phyloP scores from a whole-genome alignment of 2,329 filamentous ascomycete genomes.

The Stagonosporopsis chrysanthemi region DNA sequence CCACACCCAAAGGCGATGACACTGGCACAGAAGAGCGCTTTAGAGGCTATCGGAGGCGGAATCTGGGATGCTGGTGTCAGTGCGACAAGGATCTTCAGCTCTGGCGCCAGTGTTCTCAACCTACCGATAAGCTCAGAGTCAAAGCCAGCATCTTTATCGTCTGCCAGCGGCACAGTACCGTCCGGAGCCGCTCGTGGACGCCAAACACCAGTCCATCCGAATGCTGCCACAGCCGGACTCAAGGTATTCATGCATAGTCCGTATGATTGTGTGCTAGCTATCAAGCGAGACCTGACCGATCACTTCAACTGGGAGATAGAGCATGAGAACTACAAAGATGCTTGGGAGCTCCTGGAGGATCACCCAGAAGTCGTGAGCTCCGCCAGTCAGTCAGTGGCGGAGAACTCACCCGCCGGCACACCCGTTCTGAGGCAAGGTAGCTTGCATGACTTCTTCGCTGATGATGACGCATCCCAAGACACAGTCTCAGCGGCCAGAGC shows the following conservation, averaged over 20 bases:
- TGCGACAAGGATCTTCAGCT: slow-evolving; percentile 85
- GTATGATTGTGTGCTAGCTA: slow-evolving; percentile 93
- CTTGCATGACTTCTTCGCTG: slow-evolving; percentile 73
- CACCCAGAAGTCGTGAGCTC: slow-evolving; percentile 74
- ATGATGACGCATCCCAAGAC: slow-evolving; percentile 69
- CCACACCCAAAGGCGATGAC: slow-evolving; percentile 68
- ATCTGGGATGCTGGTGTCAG: slow-evolving; percentile 93
- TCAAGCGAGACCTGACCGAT: slow-evolving; percentile 84
- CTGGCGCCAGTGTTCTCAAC: slow-evolving; percentile 75
- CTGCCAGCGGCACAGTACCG: slow-evolving; percentile 30
- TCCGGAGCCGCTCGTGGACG: slow-evolving; percentile 29
- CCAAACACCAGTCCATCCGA: slow-evolving; percentile 53
- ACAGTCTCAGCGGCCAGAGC: slow-evolving; percentile 66
- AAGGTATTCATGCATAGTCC: slow-evolving; percentile 97
- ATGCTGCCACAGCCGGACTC: slow-evolving; percentile 64
- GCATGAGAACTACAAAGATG: slow-evolving; percentile 79
- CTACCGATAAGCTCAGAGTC: slow-evolving; percentile 51
- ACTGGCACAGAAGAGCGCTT: slow-evolving; percentile 72
- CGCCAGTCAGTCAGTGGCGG: slow-evolving; percentile 47
- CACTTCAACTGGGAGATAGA: slow-evolving; percentile 87
- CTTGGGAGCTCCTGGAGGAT: slow-evolving; percentile 88
- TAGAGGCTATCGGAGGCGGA: slow-evolving; percentile 78
- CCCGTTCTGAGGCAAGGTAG: slow-evolving; percentile 55
- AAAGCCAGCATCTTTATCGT: slow-evolving; percentile 44
- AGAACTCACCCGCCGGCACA: slow-evolving; percentile 52